These are phyloP conservation scores for Ustulina deusta DNA, from an alignment of 2,329 filamentous ascomycete species.

Conservation along the genomic window DNA sequence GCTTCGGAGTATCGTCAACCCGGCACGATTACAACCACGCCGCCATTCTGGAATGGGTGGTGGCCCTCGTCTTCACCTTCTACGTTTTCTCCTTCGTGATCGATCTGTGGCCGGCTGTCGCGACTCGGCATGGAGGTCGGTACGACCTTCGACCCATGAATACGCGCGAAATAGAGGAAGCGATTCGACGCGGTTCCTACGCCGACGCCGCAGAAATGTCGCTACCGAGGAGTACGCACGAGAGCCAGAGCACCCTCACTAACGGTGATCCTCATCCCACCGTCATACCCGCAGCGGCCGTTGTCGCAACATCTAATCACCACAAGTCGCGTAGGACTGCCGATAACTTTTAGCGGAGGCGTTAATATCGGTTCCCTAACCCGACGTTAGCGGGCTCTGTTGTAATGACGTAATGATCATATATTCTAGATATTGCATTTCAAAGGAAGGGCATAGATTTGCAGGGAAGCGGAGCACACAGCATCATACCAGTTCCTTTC, in stretches of 20 bases:
- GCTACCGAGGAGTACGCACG: constrained; percentile 42
- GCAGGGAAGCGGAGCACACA: constrained; percentile 14
- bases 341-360: constrained; percentile 43
- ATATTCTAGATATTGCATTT: constrained; percentile 7
- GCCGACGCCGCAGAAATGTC: constrained; percentile 23
- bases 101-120: constrained; percentile 84
- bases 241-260: constrained; percentile 50
- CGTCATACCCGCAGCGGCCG: constrained; percentile 29
- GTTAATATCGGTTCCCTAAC: neutral
- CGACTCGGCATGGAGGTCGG: constrained; percentile 56
- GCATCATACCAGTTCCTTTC: constrained; percentile 17
- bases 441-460: constrained; percentile 1
- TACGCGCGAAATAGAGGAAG: constrained; percentile 47
- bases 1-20: constrained; percentile 72
- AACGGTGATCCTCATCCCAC: constrained; percentile 29
- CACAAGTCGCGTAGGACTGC: constrained; percentile 40
- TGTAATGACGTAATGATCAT: constrained; percentile 33
- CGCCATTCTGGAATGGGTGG: constrained; percentile 82
- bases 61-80: constrained; percentile 87
- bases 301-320: constrained; percentile 11
- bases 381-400: neutral
- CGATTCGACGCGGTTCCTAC: constrained; percentile 40
- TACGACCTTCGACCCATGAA: constrained; percentile 43
- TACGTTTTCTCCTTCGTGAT: constrained; percentile 89
- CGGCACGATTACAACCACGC: constrained; percentile 69